Evolutionary conservation across 1,284 basidiomycete genomes (phyloP), one percentile per base, ranked within the genome.

Genomic region (Trichosporon sp.): DNA sequence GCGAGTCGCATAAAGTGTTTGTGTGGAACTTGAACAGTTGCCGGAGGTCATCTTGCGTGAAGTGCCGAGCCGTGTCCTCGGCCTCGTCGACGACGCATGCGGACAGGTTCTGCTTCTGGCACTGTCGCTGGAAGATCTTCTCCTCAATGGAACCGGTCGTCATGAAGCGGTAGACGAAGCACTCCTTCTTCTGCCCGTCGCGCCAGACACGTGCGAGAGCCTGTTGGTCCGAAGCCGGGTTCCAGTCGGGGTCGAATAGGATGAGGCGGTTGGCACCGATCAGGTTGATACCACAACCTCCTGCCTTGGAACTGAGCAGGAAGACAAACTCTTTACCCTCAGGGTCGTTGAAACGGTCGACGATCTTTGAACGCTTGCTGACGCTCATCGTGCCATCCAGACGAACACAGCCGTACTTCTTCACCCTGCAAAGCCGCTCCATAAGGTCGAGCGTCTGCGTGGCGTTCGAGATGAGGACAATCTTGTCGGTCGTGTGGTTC

Each of bases 121-220:
- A 85, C 83, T 98, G 93, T 70, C 93, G 86, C 83, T 98, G 95
- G 83, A 97, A 95, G 72, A 98, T 97, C 86, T 98, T 99, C 83
- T 99, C 97, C 83, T 99, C 97, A 73, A 99, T 98, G 1, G 95
- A 97, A 1, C 96, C 96, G 0, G 96, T 97, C 1, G 94, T 92
- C 76, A 98, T 95, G 83, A 98, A 99, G 23, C 96, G 93, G 79
- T 99, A 99, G 2, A 98, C 96, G 76, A 98, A 99, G 80, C 95
- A 98, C 84, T 96, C 93, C 88, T 99, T 99, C 88, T 98, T 99
- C 83, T 99, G 96, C 0, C 96, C 96, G 78, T 99, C 96, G 85
- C 97, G 92, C 96, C 96, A 99, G 1, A 99, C 96, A 82, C 96
- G 93, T 47, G 96, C 96, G 5, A 99, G 87, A 9, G 96, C 96